A percentile compares a stretch with the other conserved stretches of the same genome.
Conservation (phyloP, 2,329 filamentous ascomycete species). For the Venturia effusa region DNA sequence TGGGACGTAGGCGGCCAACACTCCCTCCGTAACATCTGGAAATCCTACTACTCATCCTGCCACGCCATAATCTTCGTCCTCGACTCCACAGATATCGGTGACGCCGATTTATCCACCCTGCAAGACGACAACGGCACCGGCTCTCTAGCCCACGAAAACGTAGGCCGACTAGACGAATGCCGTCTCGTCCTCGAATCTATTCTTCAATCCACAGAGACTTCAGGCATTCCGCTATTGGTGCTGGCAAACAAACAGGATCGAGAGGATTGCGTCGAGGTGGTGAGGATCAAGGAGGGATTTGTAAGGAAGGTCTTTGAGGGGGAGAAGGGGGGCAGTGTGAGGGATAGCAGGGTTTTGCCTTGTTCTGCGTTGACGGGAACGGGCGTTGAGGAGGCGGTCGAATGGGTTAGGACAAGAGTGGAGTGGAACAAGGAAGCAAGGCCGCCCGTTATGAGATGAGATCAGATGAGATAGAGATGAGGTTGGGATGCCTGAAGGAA, state of each 20-base stretch:
- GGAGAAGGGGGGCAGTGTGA: conserved; percentile 72
- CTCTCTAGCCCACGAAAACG: conserved; percentile 17
- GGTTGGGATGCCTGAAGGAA: background rate
- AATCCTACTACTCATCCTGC: conserved; percentile 86
- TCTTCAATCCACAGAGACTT: conserved; percentile 73
- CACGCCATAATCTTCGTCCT: conserved; percentile 98
- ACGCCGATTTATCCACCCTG: conserved; percentile 56
- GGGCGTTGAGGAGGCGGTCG: conserved; percentile 89
- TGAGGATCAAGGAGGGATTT: conserved; percentile 91
- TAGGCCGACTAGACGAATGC: conserved; percentile 72
- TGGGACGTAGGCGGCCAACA: conserved; percentile 97
- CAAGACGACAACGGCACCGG: conserved; percentile 13
- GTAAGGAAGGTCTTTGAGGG: conserved; percentile 95
- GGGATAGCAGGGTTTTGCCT: conserved; percentile 84
- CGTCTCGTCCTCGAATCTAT: conserved; percentile 82
- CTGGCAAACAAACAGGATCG: conserved; percentile 96
- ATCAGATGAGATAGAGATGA: conserved; percentile 15
- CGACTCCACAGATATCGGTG: conserved; percentile 85
- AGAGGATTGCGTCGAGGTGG: conserved; percentile 95
- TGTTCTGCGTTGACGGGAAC: conserved; percentile 76
- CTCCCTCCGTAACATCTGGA: conserved; percentile 81
- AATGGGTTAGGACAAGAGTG: conserved; percentile 85
- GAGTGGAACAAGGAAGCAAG: conserved; percentile 94
- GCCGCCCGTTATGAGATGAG: conserved; percentile 88
- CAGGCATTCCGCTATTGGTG: conserved; percentile 83